phyloP scores from a whole-genome alignment of 2,329 filamentous ascomycete species.

The Phaeosphaeria sp. region DNA sequence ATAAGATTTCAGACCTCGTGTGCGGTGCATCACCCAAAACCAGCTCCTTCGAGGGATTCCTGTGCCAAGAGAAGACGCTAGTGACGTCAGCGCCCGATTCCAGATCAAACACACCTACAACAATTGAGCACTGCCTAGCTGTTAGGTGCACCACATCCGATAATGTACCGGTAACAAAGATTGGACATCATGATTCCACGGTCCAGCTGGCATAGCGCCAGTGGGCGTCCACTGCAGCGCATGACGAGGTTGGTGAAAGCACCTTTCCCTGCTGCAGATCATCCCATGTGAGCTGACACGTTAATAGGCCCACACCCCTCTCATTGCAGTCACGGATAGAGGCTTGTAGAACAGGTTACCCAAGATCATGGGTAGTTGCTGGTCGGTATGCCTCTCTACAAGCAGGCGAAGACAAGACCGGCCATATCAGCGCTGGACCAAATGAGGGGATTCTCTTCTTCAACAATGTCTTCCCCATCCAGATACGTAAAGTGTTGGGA shows the following conservation, averaged over 20 bases:
- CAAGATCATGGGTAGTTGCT: constrained; percentile 10
- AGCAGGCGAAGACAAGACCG: constrained; percentile 70
- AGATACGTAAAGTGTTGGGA: constrained; percentile 68
- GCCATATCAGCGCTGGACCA: constrained; percentile 78
- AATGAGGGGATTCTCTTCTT: constrained; percentile 90
- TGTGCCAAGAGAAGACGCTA: constrained; percentile 1
- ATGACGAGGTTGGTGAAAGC: constrained; percentile 28
- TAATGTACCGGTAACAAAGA: constrained; percentile 21
- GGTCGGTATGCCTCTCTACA: constrained; percentile 46
- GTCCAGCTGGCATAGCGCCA: constrained; percentile 26
- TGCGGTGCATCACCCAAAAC: too few relatives aligned
- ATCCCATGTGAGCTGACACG: constrained; percentile 25
- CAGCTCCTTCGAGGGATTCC: background rate
- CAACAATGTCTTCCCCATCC: constrained; percentile 88
- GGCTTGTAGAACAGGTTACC: background rate
- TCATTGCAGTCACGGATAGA: constrained; percentile 5
- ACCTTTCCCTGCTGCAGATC: constrained; percentile 30
- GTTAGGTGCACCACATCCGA: constrained; percentile 6
- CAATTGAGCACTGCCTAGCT: background rate
- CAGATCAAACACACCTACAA: constrained; percentile 3
- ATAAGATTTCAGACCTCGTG: too few relatives aligned
- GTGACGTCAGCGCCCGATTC: constrained; percentile 3
- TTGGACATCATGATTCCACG: constrained; percentile 23
- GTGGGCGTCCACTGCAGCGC: constrained; percentile 22
- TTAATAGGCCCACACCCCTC: constrained; percentile 18